Evolutionary conservation across 1,284 basidiomycete species (phyloP).

Genomic region (Ganoderma sp.): DNA sequence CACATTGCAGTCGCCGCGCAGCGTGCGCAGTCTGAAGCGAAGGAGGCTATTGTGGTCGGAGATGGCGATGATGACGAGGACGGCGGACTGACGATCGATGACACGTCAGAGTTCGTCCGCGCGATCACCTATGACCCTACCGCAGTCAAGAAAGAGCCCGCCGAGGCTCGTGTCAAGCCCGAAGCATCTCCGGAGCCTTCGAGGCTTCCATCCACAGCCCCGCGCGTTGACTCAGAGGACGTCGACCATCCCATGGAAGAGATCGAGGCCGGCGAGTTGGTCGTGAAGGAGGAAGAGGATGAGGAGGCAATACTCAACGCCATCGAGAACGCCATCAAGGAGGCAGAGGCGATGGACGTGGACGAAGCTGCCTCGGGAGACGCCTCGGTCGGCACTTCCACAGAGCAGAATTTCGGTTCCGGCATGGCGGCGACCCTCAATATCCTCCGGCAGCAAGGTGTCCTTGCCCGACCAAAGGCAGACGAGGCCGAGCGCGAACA

Average conservation of each 20-base stretch:
- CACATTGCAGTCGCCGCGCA: conserved; percentile 66
- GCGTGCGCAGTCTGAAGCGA: conserved; percentile 57
- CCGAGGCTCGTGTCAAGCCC: conserved; percentile 43
- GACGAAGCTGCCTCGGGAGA: conserved; percentile 38
- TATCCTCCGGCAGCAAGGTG: conserved; percentile 91
- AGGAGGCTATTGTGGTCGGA: conserved; percentile 62
- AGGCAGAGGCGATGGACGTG: conserved; percentile 61
- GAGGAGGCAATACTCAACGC: conserved; percentile 75
- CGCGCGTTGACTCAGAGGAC: conserved; percentile 43
- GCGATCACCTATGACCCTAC: conserved; percentile 77
- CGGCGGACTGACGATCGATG: conserved; percentile 86
- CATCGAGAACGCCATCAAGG: conserved; percentile 70
- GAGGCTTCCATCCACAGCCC: conserved; percentile 44
- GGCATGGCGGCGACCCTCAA: conserved; percentile 91
- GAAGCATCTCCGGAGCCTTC: conserved; percentile 44
- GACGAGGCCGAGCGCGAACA: conserved; percentile 83
- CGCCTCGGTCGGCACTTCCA: conserved; percentile 62
- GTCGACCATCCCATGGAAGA: conserved; percentile 57
- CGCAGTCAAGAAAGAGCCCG: conserved; percentile 51
- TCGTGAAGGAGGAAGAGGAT: conserved; percentile 76
- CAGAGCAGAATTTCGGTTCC: conserved; percentile 75
- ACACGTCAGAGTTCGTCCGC: conserved; percentile 96
- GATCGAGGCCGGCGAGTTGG: conserved; percentile 79
- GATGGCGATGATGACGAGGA: conserved; percentile 58
- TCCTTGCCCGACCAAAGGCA: conserved; percentile 69